Conservation (phyloP, 148 eudicot genomes). For the Rhododendron henanense region DNA sequence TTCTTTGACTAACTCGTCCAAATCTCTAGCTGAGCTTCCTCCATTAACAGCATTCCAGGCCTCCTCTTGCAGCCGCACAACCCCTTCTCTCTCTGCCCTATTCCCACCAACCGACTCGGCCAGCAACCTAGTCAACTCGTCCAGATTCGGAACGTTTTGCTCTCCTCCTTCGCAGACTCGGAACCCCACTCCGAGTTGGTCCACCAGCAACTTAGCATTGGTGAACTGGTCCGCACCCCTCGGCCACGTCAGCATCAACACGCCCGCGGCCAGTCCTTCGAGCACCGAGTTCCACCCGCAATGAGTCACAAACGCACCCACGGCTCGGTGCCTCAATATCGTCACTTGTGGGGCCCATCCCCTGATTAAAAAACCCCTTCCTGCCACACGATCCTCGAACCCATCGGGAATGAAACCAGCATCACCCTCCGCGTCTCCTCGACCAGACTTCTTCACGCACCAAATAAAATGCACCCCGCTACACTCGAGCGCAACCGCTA, state of each 20-base stretch:
- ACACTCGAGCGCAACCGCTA: conserved; percentile 46
- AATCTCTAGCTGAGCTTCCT: conserved; percentile 4
- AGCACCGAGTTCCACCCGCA: conserved; percentile 76
- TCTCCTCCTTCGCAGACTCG: conserved; percentile 31
- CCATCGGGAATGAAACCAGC: conserved; percentile 21
- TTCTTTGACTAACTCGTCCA: conserved; percentile 5
- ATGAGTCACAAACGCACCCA: conserved; percentile 56
- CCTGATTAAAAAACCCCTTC: conserved; percentile 30
- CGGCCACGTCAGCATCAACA: conserved; percentile 66
- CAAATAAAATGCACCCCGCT: conserved; percentile 50
- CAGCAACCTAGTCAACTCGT: conserved; percentile 34
- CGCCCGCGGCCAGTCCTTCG: conserved; percentile 53
- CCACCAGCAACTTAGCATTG: conserved; percentile 47
- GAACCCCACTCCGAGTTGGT: conserved; percentile 38
- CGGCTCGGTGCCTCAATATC: conserved; percentile 51
- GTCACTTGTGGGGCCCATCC: conserved; percentile 66
- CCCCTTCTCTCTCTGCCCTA: not conserved
- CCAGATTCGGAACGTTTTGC: conserved; percentile 42
- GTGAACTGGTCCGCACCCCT: conserved; percentile 63
- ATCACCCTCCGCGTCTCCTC: conserved; percentile 14
- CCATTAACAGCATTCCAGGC: conserved; percentile 2
- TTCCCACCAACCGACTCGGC: conserved; percentile 29
- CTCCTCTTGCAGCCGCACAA: not conserved
- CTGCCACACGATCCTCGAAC: conserved; percentile 36
- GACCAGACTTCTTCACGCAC: conserved; percentile 29